Evolutionary conservation across 1,284 basidiomycete genomes (phyloP), one percentile per base, ranked within the genome.

Genomic region (Tranzscheliella williamsii): DNA sequence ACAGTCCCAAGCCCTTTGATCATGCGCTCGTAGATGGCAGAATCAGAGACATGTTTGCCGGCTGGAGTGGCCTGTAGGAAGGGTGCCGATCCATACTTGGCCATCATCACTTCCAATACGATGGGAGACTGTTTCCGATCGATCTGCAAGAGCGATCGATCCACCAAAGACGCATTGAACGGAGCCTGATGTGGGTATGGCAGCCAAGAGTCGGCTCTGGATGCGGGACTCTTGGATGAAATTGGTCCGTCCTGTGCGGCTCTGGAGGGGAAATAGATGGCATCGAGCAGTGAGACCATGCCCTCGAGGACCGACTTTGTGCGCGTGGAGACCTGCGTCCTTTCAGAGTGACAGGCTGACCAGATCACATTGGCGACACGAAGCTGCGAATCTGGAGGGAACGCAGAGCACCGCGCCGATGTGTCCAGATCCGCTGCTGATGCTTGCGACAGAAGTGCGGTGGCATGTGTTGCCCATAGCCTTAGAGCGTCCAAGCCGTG

Each of bases 121-220:
- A 63, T 53, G 17, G 60, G 60, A 16, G 54, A 57, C 36, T 63
- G 60, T 24, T 57, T 57, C 32, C 60, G 60, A n/a, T 63, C 54
- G 16, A 63, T 42, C 31, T 57, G 54, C 4, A 30, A 37, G 11
- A 63, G 24, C 0, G 60, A 44, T 8, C 60, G 43, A 5, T 49
- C 46, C 30, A 57, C 31, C 27, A 63, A 47, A 4, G 48, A 42
- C 32, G 26, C 43, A 38, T 57, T 48, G 18, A 57, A 53, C 15
- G 40, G 22, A 26, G 42, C 46, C n/a, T 62, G 12, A 4, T 18
- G n/a, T 3, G 52, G 58, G 26, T 44, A 52, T 7, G 47, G 43
- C 29, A 51, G 30, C 9, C 32, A 34, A 9, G 9, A 11, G 9
- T 13, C 9, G 9, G 9, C 9, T n/a, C 9, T 9, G 26, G 26